Evolutionary conservation across 176 grass and related monocot species (phyloP), one percentile per base, ranked within the genome.

Genomic region (Metroxylon sagu): DNA sequence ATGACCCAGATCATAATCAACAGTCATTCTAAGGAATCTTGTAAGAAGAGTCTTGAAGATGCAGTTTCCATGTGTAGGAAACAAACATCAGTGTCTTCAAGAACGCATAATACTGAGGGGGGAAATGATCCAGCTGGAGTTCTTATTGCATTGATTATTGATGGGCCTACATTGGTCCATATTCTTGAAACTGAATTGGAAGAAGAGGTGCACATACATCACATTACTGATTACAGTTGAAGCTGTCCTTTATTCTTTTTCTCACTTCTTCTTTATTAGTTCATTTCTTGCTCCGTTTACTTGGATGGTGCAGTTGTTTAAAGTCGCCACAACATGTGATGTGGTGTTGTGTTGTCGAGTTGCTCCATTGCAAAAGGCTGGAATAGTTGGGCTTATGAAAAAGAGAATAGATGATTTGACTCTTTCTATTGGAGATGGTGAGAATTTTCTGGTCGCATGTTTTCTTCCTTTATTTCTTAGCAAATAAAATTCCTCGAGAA

Each of bases 351-450:
- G 90, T 77, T 95, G 83, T 16, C 86, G 90, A 67, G 86, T 89
- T 7, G 90, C 90, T 65, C 86, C 90, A 53, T 61, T 89, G 59
- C 90, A 87, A 69, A 95, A 95, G 73, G 90, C 90, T 19, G 90
- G 90, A 60, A 79, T 95, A 71, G 90, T 90, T 61, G 80, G 83
- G 25, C 80, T 95, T 60, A 80, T 95, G 35, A 95, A 95, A 48
- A 86, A 84, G 58, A 71, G 86, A 52, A 87, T 86, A 27, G 80
- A 84, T 58, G 86, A 95, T 77, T 90, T 95, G 90, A 95, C 90
- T 66, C 85, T 95, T 76, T 77, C 86, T 43, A 90, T 95, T 77
- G 86, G 90, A 68, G 90, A 95, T 86, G 86, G 83, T 95, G 78
- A 35, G 59, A 49, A 72, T 66, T 31, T 31, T 25, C 18, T 48